Base-by-base conservation (phyloP, 192 early-diverging fungal species). In the Lobosporangium transversale region DNA sequence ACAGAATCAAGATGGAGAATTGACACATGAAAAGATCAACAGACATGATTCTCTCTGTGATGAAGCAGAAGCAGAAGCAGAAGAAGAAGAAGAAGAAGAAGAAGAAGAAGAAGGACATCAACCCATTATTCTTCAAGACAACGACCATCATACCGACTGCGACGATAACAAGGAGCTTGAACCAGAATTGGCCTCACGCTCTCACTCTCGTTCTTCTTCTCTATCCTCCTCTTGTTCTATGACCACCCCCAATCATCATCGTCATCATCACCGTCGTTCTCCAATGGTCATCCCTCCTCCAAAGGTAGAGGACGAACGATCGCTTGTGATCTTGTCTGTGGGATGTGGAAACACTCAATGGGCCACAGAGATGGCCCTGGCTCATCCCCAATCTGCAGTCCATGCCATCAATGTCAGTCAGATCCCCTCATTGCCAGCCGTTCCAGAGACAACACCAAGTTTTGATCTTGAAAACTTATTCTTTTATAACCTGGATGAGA, bases 341-440 rank as follows among this genome's bases (percentile, higher is more conserved):
- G 73, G 73, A 2, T 76, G 73, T 27, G 73, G 73, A 8, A 76
- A 76, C 37, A 40, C 73, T 2, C 64, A 76, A 33, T 76, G 73
- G 73, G 73, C 73, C 14, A 76, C 73, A 14, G 64, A 76, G 65
- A 76, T 76, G 73, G 73, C 73, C 0, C 21, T 61, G 31, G 73
- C 73, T 15, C 73, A 76, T 45, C 73, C 73, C 4, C 73, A 76
- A 32, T 76, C 73, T 5, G 73, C 73, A 18, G 44, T 76, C 27
- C 73, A 76, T 58, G 73, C 73, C 8, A 76, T 76, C 65, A 76
- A 76, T 37, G 73, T 76, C 47, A 67, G 64, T 30, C 73, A 76
- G 49, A 52, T 76, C 53, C 29, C 62, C 7, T 52, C 73, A 12
- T 47, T 76, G 17, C 73, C 73, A 17, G 27, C 53, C 10, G 53